Base-by-base conservation (phyloP, 2,329 filamentous ascomycete genomes). In the Epichloe glyceriae region DNA sequence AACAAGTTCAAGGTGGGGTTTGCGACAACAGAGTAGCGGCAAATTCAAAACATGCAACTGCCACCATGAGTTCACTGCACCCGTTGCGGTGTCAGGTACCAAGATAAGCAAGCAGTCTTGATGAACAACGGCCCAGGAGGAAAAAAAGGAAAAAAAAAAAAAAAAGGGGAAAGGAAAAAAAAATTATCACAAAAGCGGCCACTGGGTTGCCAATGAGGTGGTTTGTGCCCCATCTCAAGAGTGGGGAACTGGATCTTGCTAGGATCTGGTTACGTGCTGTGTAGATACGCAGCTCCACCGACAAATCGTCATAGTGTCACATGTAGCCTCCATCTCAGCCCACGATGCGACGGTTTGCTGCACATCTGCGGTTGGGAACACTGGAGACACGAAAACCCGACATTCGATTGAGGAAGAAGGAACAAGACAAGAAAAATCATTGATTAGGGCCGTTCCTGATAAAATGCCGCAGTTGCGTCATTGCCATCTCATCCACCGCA, bases 401-500 rank as follows among this genome's bases (percentile, higher is more conserved):
- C 26, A 10, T 30, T 30, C 8, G 26, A 30, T 4, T 10, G 8
- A 30, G 26, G 8, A 30, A 30, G 57, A 60, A 58, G 39, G 59
- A 57, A 19, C 40, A 38, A 14, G 40, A 41, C 20, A 40, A 44
- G 12, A 30, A 19, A 49, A 22, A 41, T 22, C 20, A 50, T 33
- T 20, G 4, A 47, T 22, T 30, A 34, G 39, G 62, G 56, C 60
- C 57, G n/a, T 53, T 53, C 50, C 39, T 49, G 58, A 56, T 56
- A 60, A 60, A 63, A 64, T 64, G 55, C 57, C 61, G 60, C 61
- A 62, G 53, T 43, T 50, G 53, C 51, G 56, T 61, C 60, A 61
- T 63, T 58, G 55, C 51, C 42, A 54, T 44, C 42, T 54, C 58
- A 53, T 57, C 59, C 58, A 58, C 60, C 52, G 22, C 43, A n/a